These are phyloP conservation scores for Pseudogymnoascus sp. DNA, from an alignment of 2,329 filamentous ascomycete species.

Conservation along the genomic window DNA sequence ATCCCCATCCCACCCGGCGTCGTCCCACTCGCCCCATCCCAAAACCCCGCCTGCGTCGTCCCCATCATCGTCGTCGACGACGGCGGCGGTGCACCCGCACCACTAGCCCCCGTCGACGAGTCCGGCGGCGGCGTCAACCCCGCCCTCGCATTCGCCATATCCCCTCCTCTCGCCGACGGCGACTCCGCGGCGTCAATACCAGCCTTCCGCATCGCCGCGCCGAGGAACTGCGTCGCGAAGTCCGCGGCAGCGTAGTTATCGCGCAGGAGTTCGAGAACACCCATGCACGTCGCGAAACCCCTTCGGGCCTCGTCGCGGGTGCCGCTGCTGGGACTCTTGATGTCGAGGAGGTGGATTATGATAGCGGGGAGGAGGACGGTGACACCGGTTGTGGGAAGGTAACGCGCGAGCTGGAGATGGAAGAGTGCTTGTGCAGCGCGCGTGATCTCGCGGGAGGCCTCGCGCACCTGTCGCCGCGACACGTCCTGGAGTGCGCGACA, in stretches of 20 bases:
- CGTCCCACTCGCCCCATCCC: not conserved
- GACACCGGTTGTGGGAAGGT: conserved; percentile 81
- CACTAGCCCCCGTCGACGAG: not conserved
- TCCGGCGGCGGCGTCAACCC: not conserved
- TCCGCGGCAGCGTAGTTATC: conserved; percentile 93
- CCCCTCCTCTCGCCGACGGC: not conserved
- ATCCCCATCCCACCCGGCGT: not conserved
- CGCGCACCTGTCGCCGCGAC: conserved; percentile 74
- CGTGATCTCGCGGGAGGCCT: conserved; percentile 80
- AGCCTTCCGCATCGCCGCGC: conserved; percentile 82
- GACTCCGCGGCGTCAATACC: conserved; percentile 46
- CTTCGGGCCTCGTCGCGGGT: conserved; percentile 67
- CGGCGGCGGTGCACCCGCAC: not conserved
- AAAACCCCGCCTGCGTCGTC: not conserved
- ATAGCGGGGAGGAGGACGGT: conserved; percentile 87
- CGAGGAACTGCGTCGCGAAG: conserved; percentile 91
- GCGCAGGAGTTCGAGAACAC: conserved; percentile 77
- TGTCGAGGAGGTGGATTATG: conserved; percentile 88
- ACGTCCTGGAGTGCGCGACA: conserved; percentile 71
- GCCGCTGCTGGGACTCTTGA: conserved; percentile 72
- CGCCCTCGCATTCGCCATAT: not conserved
- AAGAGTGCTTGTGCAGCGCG: conserved; percentile 74
- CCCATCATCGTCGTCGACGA: too few relatives aligned
- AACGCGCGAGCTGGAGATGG: conserved; percentile 65
- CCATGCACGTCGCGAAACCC: conserved; percentile 88